Percentiles rank a stretch among this genome's conserved stretches.
phyloP scores from a whole-genome alignment of 257 asterid species.

The Primulina tabacum region DNA sequence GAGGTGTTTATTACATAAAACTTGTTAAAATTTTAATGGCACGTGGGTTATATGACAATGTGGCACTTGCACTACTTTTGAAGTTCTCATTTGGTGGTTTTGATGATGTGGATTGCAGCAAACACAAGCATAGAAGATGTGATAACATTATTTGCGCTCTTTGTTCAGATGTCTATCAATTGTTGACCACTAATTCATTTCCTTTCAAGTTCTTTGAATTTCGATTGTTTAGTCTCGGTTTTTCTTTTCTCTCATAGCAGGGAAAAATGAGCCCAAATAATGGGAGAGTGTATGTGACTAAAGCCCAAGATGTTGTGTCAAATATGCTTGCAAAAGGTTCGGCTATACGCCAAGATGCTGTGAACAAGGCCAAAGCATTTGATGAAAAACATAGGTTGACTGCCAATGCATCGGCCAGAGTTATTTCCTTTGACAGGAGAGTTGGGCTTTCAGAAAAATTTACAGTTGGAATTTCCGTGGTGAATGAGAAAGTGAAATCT shows the following conservation, averaged over 20 bases:
- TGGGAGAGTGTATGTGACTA: conserved; percentile 61
- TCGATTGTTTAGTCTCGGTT: conserved; percentile 18
- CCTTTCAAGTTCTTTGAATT: conserved; percentile 4
- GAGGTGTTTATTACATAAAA: conserved; percentile 46
- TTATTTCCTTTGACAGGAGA: conserved; percentile 72
- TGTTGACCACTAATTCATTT: conserved; percentile 13
- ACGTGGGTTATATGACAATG: neutral
- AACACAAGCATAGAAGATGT: neutral
- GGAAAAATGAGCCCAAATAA: conserved; percentile 44
- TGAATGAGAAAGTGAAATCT: conserved; percentile 89
- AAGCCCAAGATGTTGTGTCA: conserved; percentile 91
- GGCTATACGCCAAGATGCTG: conserved; percentile 85
- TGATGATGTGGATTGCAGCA: neutral
- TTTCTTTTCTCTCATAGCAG: conserved; percentile 38
- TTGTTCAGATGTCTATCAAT: conserved; percentile 6
- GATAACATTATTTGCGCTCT: conserved; percentile 1
- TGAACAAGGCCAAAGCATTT: conserved; percentile 91
- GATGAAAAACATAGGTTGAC: conserved; percentile 83
- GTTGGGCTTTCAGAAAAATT: conserved; percentile 81
- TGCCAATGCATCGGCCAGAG: conserved; percentile 95
- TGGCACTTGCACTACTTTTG: conserved; percentile 3
- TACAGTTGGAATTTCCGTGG: conserved; percentile 79
- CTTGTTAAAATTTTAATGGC: neutral
- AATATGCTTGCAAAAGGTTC: conserved; percentile 89
- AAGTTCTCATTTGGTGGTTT: neutral